Evolutionary conservation across 2,329 filamentous ascomycete species (phyloP).

Genomic region (Dactylonectria macrodidyma): DNA sequence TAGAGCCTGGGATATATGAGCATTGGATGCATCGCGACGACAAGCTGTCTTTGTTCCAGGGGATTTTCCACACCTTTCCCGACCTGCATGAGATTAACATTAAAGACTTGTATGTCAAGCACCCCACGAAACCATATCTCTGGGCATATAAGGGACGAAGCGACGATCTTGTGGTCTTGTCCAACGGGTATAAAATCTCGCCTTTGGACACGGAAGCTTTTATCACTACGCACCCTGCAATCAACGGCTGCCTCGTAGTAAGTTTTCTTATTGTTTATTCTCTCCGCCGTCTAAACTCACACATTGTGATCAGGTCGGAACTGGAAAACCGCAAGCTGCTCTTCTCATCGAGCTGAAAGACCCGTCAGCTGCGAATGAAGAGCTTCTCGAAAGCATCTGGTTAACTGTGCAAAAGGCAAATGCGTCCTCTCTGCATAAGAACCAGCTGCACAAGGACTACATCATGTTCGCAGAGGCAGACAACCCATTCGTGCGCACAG

Average conservation of each 20-base stretch:
- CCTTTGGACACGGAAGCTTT: constrained; percentile 49
- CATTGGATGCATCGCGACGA: constrained; percentile 53
- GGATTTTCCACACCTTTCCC: constrained; percentile 53
- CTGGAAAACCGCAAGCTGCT: constrained; percentile 46
- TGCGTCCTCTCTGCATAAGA: constrained; percentile 55
- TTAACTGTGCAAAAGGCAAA: constrained; percentile 60
- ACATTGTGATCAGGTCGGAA: constrained; percentile 32
- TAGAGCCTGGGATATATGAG: constrained; percentile 49
- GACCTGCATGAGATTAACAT: constrained; percentile 46
- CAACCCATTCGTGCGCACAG: constrained; percentile 62
- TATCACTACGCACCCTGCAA: constrained; percentile 45
- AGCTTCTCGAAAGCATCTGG: constrained; percentile 62
- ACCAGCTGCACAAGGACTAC: constrained; percentile 58
- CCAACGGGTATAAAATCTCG: constrained; percentile 52
- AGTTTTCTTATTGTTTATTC: not conserved
- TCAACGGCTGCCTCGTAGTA: constrained; percentile 46
- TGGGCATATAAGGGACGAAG: constrained; percentile 51
- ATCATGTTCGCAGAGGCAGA: constrained; percentile 58
- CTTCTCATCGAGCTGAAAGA: constrained; percentile 49
- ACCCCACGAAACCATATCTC: constrained; percentile 46
- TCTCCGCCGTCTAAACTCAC: not conserved
- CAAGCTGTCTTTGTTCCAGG: constrained; percentile 48
- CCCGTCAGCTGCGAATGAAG: constrained; percentile 33
- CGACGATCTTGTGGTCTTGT: constrained; percentile 50
- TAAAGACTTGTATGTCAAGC: constrained; percentile 49